Evolutionary conservation across 306 rosid genomes (phyloP).

Genomic region (Vachellia collinsii): DNA sequence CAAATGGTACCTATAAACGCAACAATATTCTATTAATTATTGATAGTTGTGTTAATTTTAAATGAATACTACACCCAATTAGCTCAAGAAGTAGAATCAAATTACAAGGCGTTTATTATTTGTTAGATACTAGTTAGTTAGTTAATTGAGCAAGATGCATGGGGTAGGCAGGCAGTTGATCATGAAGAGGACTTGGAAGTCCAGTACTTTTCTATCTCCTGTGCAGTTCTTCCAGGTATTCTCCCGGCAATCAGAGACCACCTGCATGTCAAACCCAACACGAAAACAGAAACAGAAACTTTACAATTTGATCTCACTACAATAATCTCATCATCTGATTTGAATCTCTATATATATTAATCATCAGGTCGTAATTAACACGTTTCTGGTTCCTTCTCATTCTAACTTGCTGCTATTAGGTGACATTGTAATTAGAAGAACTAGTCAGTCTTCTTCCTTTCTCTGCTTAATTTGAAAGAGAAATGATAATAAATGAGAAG

Average conservation of each 20-base stretch:
- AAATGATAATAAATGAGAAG: not conserved
- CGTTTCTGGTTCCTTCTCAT: no score
- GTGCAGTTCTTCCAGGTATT: constrained; percentile 42
- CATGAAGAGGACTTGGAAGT: constrained; percentile 23
- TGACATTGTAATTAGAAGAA: no score
- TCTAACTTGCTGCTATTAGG: no score
- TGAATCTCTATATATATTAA: no score
- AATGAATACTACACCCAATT: not conserved
- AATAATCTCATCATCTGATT: no score
- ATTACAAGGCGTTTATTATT: not conserved
- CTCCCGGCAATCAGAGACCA: constrained; percentile 47
- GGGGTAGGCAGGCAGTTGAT: not conserved
- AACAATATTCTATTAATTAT: not conserved
- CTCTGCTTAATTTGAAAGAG: no score
- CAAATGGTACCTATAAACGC: not conserved
- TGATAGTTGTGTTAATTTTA: not conserved
- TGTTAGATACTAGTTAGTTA: not conserved
- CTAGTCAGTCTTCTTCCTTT: no score
- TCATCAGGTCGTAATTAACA: no score
- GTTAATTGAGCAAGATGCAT: no score
- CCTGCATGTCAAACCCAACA: constrained; percentile 6
- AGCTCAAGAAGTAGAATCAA: not conserved
- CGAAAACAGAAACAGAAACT: no score
- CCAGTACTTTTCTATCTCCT: constrained; percentile 44
- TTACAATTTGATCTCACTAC: no score